Evolutionary conservation across 2,329 filamentous ascomycete species (phyloP).

Genomic region (Fusarium proliferatum): DNA sequence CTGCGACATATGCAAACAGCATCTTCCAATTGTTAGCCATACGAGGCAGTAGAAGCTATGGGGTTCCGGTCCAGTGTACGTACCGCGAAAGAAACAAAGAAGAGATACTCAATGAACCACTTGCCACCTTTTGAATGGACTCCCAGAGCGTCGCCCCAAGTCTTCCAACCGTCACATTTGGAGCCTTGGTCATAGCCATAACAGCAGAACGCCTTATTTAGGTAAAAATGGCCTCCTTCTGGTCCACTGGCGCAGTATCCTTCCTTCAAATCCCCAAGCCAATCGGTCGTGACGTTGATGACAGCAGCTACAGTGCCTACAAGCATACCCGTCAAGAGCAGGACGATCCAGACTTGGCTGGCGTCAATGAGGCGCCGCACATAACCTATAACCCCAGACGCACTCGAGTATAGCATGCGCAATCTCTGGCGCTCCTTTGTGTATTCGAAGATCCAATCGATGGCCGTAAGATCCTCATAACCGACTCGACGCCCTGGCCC

Average conservation of each 20-base stretch:
- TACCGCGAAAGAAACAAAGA: conserved; percentile 88
- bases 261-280: conserved; percentile 91
- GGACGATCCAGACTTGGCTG: conserved; percentile 90
- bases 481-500: conserved; percentile 89
- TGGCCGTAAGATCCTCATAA: conserved; percentile 96
- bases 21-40: conserved; percentile 61
- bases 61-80: conserved; percentile 38
- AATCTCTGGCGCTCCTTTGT: conserved; percentile 93
- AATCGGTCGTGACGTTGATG: conserved; percentile 92
- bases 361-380: conserved; percentile 80
- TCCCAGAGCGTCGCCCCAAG: conserved; percentile 82
- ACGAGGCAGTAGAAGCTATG: not conserved
- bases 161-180: conserved; percentile 87
- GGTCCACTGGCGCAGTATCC: conserved; percentile 82
- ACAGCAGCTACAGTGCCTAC: conserved; percentile 86
- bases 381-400: conserved; percentile 78
- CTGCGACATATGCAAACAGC: conserved; percentile 80
- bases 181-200: conserved; percentile 87
- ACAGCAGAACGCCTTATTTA: conserved; percentile 93
- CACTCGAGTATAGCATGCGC: conserved; percentile 77
- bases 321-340: conserved; percentile 85
- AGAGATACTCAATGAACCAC: conserved; percentile 87
- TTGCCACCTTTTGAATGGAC: conserved; percentile 73
- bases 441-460: conserved; percentile 99
- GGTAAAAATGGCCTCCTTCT: conserved; percentile 88